Conservation (phyloP, 192 early-diverging fungal genomes). For the Backusella australiensis region DNA sequence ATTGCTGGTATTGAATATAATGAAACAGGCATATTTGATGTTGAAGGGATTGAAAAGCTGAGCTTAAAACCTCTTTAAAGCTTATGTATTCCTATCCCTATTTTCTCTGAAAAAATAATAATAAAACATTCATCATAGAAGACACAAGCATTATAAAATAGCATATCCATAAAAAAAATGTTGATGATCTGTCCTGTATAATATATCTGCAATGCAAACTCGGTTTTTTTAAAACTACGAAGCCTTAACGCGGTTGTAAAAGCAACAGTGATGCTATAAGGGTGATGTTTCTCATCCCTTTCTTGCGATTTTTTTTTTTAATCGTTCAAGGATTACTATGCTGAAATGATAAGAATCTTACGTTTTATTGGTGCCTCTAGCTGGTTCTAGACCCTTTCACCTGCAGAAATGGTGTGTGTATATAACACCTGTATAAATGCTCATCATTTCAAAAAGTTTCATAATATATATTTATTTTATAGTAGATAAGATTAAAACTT, state of each 20-base stretch:
- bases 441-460: neutral
- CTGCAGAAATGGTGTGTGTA: neutral
- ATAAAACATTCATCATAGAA: too few relatives aligned
- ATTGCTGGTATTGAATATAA: constrained; percentile 38
- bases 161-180: neutral
- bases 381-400: neutral
- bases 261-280: neutral
- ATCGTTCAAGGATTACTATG: neutral
- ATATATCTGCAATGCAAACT: neutral
- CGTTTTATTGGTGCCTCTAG: neutral
- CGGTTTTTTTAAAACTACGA: neutral
- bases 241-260: neutral
- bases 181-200: neutral
- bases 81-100: neutral
- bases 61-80: neutral
- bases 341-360: neutral
- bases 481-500: neutral
- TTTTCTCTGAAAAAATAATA: neutral
- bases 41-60: constrained; percentile 41
- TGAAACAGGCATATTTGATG: constrained; percentile 43
- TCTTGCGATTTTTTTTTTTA: neutral
- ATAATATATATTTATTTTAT: neutral
- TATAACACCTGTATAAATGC: neutral
- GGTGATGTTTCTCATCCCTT: neutral
- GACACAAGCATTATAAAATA: too few relatives aligned